A percentile compares a stretch with the other conserved stretches of the same genome.
These are phyloP conservation scores for Neopestalotiopsis clavispora DNA, from an alignment of 2,329 filamentous ascomycete species.

Conservation along the genomic window DNA sequence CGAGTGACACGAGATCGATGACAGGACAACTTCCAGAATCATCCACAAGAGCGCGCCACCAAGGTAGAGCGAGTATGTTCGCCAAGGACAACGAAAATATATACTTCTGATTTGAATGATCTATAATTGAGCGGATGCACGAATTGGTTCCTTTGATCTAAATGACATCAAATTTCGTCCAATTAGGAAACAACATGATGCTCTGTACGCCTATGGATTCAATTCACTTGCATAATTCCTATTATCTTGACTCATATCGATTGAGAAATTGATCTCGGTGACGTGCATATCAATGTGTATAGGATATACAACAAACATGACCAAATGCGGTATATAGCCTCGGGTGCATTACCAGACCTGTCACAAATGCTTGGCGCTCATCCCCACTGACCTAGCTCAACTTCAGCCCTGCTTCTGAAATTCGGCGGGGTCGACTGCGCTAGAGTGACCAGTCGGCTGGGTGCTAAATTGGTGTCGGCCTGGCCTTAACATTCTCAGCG, in stretches of 20 bases:
- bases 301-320: too few relatives aligned
- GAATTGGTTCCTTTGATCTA: neutral
- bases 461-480: neutral
- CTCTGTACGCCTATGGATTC: too few relatives aligned
- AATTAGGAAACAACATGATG: too few relatives aligned
- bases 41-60: neutral
- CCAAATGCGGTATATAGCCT: too few relatives aligned
- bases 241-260: too few relatives aligned
- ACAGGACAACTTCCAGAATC: neutral
- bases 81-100: conserved; percentile 8
- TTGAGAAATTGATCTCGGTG: too few relatives aligned
- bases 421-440: neutral
- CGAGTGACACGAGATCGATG: neutral
- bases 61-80: conserved; percentile 5
- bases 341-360: neutral
- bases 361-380: neutral
- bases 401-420: neutral
- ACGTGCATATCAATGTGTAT: too few relatives aligned
- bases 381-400: neutral
- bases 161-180: too few relatives aligned
- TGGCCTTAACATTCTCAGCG: too few relatives aligned
- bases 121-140: neutral
- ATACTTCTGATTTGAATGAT: neutral
- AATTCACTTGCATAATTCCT: too few relatives aligned
- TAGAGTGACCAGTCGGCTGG: neutral